Evolutionary conservation across 2,329 filamentous ascomycete genomes (phyloP).

Genomic region (Hypoxylon sp.): DNA sequence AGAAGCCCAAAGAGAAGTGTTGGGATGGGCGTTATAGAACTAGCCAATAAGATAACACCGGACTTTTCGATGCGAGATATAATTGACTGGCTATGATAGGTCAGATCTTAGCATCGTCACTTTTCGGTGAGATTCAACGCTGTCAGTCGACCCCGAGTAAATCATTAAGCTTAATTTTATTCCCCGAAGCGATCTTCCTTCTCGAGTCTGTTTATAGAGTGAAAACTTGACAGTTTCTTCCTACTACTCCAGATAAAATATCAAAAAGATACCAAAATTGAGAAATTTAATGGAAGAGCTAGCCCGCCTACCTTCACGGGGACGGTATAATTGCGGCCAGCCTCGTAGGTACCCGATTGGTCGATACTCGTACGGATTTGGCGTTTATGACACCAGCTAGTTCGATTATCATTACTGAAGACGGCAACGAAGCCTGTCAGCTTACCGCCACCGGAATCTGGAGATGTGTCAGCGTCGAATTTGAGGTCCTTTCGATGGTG

Average conservation of each 20-base stretch:
- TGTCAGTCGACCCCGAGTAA: conserved; percentile 7
- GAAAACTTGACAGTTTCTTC: not conserved
- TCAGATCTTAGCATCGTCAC: conserved; percentile 16
- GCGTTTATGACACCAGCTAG: conserved; percentile 16
- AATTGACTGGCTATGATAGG: conserved; percentile 38
- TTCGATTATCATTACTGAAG: conserved; percentile 17
- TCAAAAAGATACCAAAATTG: not conserved
- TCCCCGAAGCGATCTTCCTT: not conserved
- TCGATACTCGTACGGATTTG: conserved; percentile 10
- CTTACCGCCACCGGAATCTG: conserved; percentile 17
- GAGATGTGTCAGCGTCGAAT: conserved; percentile 18
- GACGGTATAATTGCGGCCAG: not conserved
- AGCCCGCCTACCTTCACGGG: not conserved
- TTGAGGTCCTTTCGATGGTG: conserved; percentile 1
- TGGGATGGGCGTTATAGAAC: conserved; percentile 30
- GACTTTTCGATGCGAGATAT: conserved; percentile 16
- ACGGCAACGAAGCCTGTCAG: conserved; percentile 17
- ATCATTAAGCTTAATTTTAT: conserved; percentile 7
- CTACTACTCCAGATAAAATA: not conserved
- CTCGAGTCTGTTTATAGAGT: not conserved
- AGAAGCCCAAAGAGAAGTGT: not conserved
- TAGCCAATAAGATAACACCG: conserved; percentile 37
- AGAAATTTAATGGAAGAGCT: not conserved
- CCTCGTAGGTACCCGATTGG: conserved; percentile 12
- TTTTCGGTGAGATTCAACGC: conserved; percentile 19